Evolutionary conservation across 768 basidiomycete genomes (phyloP).

Genomic region (Trichaptum fuscoviolaceum): DNA sequence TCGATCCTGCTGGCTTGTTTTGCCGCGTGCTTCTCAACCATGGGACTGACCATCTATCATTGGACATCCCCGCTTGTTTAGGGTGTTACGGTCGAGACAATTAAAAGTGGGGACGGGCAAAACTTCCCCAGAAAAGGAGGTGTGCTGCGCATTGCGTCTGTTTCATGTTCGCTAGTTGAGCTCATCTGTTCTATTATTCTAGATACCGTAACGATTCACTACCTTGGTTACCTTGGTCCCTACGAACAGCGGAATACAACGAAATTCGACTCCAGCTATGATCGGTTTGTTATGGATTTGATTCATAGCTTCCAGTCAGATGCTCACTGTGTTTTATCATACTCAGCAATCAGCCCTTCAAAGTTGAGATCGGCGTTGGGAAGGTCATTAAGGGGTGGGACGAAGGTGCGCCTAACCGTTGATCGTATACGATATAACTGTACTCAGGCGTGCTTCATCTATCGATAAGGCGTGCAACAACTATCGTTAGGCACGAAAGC

Average conservation of each 20-base stretch:
- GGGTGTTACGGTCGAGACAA: conserved; percentile 65
- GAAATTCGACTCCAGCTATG: conserved; percentile 69
- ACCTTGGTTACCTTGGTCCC: conserved; percentile 63
- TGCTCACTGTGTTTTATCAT: background rate
- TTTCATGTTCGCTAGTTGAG: conserved; percentile 7
- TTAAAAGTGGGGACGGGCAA: conserved; percentile 56
- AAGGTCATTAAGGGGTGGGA: conserved; percentile 91
- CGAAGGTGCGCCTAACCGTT: conserved; percentile 52
- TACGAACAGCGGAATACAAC: conserved; percentile 32
- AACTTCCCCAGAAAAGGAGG: conserved; percentile 68
- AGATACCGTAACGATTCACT: conserved; percentile 77
- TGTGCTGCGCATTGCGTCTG: conserved; percentile 28
- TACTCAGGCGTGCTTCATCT: conserved; percentile 16
- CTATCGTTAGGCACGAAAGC: conserved; percentile 77
- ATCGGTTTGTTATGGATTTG: conserved; percentile 45
- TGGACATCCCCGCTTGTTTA: conserved; percentile 29
- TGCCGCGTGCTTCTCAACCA: conserved; percentile 3
- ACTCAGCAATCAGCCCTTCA: conserved; percentile 54
- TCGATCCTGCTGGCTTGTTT: conserved; percentile 12
- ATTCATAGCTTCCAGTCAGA: conserved; percentile 11
- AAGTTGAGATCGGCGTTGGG: conserved; percentile 69
- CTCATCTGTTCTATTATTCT: conserved; percentile 12
- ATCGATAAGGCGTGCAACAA: conserved; percentile 59
- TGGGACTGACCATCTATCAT: conserved; percentile 6
- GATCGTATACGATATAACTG: conserved; percentile 5